Evolutionary conservation across 1,139 yeast genomes (phyloP), one percentile per base, ranked within the genome.

Genomic region (Insectozyma bohioensis): DNA sequence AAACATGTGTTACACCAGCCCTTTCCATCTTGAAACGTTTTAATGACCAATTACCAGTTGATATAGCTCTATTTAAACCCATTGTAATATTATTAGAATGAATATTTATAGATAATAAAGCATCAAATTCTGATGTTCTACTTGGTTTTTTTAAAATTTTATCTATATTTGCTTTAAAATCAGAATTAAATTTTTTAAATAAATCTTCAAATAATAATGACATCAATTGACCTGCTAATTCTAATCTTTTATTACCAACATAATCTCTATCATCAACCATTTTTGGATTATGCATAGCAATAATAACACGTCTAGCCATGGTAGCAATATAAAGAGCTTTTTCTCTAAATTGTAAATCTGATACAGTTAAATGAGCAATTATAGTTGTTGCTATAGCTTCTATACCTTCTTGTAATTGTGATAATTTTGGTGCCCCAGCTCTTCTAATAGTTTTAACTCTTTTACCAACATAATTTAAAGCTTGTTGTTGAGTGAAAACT

Each of bases 21-120:
- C 98, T 79, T 65, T 94, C 98, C 99, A 92, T 92, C 81, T 90
- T 92, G 72, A 92, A 92, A 67, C 99, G 87, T 63, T 92, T 92
- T 56, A 92, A 73, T 1, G 97, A 87, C 99, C 99, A 92, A 57
- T 92, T 92, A 48, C 99, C 99, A 0, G 99, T 92, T 5, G 97
- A 90, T 35, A 92, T 92, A 24, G 99, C 97, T 49, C 98, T 75
- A 58, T 90, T 90, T 61, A 92, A 69, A 21, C 99, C 99, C 58
- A 84, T 84, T 11, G 98, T 88, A 45, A 92, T 90, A 54, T 87
- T 88, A 51, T 86, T 85, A 8, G 95, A 85, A 54, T 90, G 97
- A 36, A 88, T 87, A 43, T 86, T 84, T 49, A 92, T 87, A 33
- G 88, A 85, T 41, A 90, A 63, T 33, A 90, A 67, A 1, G 98